Evolutionary conservation across 192 early-diverging fungal species (phyloP), one percentile per base, ranked within the genome.

Genomic region (Coemansia sp.): DNA sequence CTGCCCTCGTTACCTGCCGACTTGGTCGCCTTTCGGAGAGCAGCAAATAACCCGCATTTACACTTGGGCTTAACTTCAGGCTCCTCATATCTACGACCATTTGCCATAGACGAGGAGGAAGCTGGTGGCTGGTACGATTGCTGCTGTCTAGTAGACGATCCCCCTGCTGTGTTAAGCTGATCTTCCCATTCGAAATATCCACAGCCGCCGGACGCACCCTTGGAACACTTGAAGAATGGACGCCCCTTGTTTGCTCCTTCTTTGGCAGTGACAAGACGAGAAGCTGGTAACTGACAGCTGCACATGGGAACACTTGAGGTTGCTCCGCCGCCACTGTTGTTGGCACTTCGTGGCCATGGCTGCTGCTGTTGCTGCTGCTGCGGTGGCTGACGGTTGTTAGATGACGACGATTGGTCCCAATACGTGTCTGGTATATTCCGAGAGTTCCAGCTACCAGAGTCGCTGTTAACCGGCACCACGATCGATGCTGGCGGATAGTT

Each of bases 151-250:
- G 5, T 53, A 46, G 11, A 50, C 10, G 53, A 31, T 16, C 53
- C 53, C 34, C 24, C 62, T 40, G n/a, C 55, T 15, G 55, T 18
- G 34, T 7, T 57, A 7, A 44, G 71, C 55, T 81, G 74, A 60
- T 92, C 91, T 9, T 72, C 80, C 91, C 90, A 91, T 27, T 76
- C 46, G 70, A 92, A 91, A 62, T 83, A 92, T 5, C 66, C 71
- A 58, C 90, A 92, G 1, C 64, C 66, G 1, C 76, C 24, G 0
- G 84, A 81, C 22, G 67, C 63, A 2, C 67, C 44, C 24, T 79
- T 72, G 15, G 78, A 64, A 50, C 89, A 90, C 4, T 44, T 76
- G 46, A 69, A 87, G 57, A 90, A 90, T 10, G 80, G 33, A 18
- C 87, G 81, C n/a, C 87, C 87, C 70, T 87, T 85, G 74, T 90